phyloP scores from a whole-genome alignment of 2,329 filamentous ascomycete genomes.

The Purpureocillium takamizusanense region DNA sequence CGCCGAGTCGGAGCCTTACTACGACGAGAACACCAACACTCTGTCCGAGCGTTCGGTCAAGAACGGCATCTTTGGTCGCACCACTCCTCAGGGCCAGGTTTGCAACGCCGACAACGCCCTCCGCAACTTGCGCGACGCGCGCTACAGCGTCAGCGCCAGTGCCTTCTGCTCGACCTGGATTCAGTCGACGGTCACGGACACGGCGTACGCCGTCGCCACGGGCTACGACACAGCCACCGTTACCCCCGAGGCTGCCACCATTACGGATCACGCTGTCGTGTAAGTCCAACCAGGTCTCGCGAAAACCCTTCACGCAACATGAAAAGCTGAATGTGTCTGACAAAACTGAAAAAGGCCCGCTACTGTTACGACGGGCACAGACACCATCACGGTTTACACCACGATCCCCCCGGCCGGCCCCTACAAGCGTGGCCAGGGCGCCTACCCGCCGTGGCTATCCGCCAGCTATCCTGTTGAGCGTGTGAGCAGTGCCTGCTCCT shows the following conservation, averaged over 20 bases:
- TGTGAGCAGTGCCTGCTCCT: no score
- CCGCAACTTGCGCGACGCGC: not conserved
- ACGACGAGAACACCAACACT: not conserved
- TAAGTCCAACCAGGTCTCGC: no score
- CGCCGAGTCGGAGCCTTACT: not conserved
- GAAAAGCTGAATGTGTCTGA: no score
- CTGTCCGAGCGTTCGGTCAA: not conserved
- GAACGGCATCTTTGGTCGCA: not conserved
- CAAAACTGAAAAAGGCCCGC: not conserved
- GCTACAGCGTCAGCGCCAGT: not conserved
- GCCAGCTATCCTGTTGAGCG: no score
- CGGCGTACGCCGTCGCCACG: not conserved
- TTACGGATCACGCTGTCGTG: not conserved
- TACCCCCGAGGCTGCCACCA: not conserved
- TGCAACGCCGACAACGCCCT: slow-evolving; percentile 1
- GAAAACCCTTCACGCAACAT: no score
- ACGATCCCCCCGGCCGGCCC: no score
- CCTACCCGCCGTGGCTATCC: no score
- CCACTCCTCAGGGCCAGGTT: not conserved
- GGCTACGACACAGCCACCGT: not conserved
- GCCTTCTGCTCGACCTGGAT: not conserved
- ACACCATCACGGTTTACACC: not conserved
- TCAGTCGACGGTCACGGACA: not conserved
- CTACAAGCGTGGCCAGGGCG: no score
- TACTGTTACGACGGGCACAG: no score